A percentile compares a stretch with the other conserved stretches of the same genome.
phyloP scores from a whole-genome alignment of 2,329 filamentous ascomycete genomes.

The Penicillium hordei region DNA sequence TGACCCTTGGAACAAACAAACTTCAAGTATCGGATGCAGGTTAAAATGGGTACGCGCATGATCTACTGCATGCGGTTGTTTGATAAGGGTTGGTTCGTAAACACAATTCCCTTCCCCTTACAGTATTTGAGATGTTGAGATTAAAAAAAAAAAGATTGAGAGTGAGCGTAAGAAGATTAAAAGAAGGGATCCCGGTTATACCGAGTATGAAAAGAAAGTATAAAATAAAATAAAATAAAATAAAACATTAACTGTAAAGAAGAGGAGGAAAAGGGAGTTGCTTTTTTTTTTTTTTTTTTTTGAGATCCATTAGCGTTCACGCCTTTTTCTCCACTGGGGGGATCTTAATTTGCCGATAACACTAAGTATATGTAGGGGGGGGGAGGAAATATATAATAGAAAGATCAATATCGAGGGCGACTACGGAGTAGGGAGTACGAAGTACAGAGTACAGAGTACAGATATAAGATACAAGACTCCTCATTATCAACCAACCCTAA shows the following conservation, averaged over 20 bases:
- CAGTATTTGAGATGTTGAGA: constrained; percentile 10
- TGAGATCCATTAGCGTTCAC: constrained; percentile 18
- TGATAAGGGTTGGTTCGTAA: constrained; percentile 6
- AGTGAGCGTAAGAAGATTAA: not conserved
- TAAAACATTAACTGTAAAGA: not conserved
- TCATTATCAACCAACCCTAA: not conserved
- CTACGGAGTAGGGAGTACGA: not conserved
- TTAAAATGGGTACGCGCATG: constrained; percentile 28
- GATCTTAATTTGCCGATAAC: constrained; percentile 22
- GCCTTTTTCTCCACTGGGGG: constrained; percentile 18
- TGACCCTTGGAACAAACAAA: constrained; percentile 6
- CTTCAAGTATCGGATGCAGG: constrained; percentile 25
- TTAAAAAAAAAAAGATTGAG: constrained; percentile 11
- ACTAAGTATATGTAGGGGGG: not conserved
- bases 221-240: not conserved
- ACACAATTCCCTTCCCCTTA: constrained; percentile 17
- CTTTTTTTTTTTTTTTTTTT: constrained; percentile 7
- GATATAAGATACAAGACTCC: not conserved
- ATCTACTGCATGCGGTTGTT: constrained; percentile 23
- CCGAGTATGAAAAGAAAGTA: not conserved
- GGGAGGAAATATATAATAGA: not conserved
- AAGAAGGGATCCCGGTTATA: constrained; percentile 1
- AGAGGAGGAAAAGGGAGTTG: constrained; percentile 6
- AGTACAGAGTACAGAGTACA: not conserved
- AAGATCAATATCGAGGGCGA: not conserved